Evolutionary conservation across 352 stramenopile species (phyloP).

Genomic region (Phytophthora melonis): DNA sequence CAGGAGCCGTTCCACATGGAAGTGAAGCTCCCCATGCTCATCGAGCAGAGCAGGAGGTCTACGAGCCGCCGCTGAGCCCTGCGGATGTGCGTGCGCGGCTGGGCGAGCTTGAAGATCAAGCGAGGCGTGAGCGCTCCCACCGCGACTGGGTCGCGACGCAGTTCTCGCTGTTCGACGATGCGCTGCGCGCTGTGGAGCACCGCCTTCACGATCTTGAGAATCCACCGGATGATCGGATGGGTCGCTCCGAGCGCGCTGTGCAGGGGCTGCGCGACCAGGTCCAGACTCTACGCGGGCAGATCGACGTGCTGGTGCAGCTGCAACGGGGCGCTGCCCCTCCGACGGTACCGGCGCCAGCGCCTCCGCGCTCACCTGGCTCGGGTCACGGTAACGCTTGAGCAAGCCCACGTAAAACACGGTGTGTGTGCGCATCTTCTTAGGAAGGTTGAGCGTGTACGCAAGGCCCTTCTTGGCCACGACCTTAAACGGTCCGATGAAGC

Average conservation of each 20-base stretch:
- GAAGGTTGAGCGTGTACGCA: conserved; percentile 29
- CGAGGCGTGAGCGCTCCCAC: too few species aligned
- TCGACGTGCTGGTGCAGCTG: not conserved
- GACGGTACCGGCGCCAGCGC: too few species aligned
- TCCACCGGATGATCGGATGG: too few species aligned
- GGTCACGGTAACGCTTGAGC: not conserved
- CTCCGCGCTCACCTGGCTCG: too few species aligned
- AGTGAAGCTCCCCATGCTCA: not conserved
- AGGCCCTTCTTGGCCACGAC: conserved; percentile 28
- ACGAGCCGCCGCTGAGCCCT: not conserved
- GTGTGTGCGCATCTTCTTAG: not conserved
- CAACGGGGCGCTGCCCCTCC: not conserved
- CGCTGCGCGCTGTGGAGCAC: too few species aligned
- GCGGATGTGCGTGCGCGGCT: too few species aligned
- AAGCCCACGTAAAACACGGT: not conserved
- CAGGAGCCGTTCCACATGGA: not conserved
- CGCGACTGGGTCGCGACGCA: too few species aligned
- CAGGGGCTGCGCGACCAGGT: too few species aligned
- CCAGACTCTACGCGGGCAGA: too few species aligned
- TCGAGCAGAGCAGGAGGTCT: not conserved
- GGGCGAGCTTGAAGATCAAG: not conserved
- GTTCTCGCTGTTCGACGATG: too few species aligned
- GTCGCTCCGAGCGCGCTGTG: too few species aligned
- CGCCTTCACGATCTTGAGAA: too few species aligned
- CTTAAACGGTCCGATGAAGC: conserved; percentile 30